These are phyloP conservation scores for Candida hungchunana DNA, from an alignment of 805 yeast species.

Conservation along the genomic window DNA sequence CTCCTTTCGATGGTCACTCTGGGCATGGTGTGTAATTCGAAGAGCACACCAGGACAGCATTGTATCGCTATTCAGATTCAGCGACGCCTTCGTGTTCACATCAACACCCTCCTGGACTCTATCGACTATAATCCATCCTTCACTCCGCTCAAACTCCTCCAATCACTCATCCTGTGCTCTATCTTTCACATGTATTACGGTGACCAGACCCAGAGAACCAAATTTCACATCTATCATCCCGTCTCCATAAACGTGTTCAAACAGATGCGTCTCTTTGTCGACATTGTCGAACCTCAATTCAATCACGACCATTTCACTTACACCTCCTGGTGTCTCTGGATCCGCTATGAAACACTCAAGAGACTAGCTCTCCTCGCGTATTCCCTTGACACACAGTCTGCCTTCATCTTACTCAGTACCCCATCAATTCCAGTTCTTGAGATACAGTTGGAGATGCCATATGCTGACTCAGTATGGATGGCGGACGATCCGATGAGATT, in stretches of 20 bases:
- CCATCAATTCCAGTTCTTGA: constrained; percentile 39
- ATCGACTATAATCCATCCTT: constrained; percentile 11
- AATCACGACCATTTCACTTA: constrained; percentile 5
- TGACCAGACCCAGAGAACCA: constrained; percentile 13
- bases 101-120: constrained; percentile 10
- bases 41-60: constrained; percentile 3
- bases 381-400: constrained; percentile 37
- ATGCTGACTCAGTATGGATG: constrained; percentile 42
- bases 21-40: constrained; percentile 22
- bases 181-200: constrained; percentile 25
- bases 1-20: constrained; percentile 16
- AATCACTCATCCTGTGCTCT: constrained; percentile 22
- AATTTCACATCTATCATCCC: constrained; percentile 23
- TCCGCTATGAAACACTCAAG: constrained; percentile 39
- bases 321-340: constrained; percentile 41
- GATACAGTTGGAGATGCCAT: constrained; percentile 42
- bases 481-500: constrained; percentile 27
- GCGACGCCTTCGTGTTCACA: constrained; percentile 13
- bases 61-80: constrained; percentile 19
- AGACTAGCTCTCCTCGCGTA: constrained; percentile 38
- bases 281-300: constrained; percentile 13
- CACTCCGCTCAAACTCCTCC: constrained; percentile 20
- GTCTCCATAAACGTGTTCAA: constrained; percentile 17
- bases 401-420: constrained; percentile 30
- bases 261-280: constrained; percentile 17